A percentile compares a stretch with the other conserved stretches of the same genome.
Conservation (phyloP, 139 green algal species). For the Coelastrella sp. region DNA sequence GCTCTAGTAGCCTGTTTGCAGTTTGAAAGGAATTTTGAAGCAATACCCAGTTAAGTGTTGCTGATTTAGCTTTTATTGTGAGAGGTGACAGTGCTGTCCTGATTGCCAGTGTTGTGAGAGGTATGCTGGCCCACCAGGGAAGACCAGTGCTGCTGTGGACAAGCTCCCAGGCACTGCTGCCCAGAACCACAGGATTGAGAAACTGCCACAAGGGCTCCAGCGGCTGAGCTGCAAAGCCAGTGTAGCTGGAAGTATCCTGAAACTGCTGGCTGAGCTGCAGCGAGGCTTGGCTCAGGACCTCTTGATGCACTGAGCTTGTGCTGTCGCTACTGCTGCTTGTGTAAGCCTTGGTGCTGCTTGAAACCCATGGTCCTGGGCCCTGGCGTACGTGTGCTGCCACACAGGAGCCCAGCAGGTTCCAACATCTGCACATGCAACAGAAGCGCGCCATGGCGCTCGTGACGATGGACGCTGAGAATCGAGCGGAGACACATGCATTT, state of each 20-base stretch:
- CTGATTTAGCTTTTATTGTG: slow-evolving; percentile 53
- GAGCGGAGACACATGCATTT: too few relatives aligned
- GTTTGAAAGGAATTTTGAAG: slow-evolving; percentile 26
- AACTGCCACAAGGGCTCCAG: slow-evolving; percentile 26
- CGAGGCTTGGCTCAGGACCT: background rate
- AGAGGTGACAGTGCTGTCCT: slow-evolving; percentile 58
- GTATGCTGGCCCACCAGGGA: slow-evolving; percentile 70
- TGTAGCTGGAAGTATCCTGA: background rate
- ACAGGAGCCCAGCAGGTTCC: too few relatives aligned
- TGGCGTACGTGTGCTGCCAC: too few relatives aligned
- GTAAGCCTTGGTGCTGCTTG: slow-evolving; percentile 5
- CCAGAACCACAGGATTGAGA: slow-evolving; percentile 54
- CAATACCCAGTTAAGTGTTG: slow-evolving; percentile 53
- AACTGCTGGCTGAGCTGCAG: background rate
- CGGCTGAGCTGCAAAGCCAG: slow-evolving; percentile 21
- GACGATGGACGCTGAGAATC: too few relatives aligned
- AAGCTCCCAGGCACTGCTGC: slow-evolving; percentile 54
- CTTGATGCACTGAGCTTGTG: background rate
- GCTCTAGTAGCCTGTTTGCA: slow-evolving; percentile 19
- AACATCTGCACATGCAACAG: too few relatives aligned
- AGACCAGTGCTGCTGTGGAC: slow-evolving; percentile 53
- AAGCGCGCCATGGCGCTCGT: too few relatives aligned
- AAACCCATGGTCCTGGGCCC: background rate
- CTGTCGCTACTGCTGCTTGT: background rate
- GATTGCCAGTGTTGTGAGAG: slow-evolving; percentile 55